These are phyloP conservation scores for Sesbania bispinosa DNA, from an alignment of 306 rosid genomes.

Conservation along the genomic window DNA sequence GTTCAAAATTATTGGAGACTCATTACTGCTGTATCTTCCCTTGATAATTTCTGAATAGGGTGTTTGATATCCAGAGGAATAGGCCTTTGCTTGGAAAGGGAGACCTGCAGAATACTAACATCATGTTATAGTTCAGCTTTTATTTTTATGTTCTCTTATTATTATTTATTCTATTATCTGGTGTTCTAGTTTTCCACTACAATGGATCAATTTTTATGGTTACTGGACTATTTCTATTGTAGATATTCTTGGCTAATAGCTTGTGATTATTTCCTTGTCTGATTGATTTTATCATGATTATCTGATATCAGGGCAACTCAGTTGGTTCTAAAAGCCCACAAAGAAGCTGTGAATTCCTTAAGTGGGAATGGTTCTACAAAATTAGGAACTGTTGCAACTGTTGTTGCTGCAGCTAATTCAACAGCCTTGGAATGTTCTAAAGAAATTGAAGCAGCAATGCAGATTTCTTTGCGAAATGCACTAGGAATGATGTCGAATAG, in stretches of 20 bases:
- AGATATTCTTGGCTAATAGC: neutral
- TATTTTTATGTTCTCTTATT: no score
- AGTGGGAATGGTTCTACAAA: constrained; percentile 85
- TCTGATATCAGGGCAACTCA: constrained; percentile 65
- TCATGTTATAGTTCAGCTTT: neutral
- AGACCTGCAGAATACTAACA: neutral
- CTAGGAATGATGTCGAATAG: constrained; percentile 65
- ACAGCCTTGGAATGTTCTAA: constrained; percentile 80
- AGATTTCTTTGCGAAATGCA: constrained; percentile 80
- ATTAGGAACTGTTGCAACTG: constrained; percentile 88
- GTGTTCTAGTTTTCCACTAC: neutral
- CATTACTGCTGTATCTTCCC: neutral
- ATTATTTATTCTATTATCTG: neutral
- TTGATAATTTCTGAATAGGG: neutral
- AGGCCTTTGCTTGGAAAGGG: neutral
- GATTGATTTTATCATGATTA: neutral
- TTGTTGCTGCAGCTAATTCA: constrained; percentile 92
- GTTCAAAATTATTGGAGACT: neutral
- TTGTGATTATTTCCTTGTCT: constrained; percentile 16
- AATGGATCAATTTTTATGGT: neutral
- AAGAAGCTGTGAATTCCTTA: constrained; percentile 87
- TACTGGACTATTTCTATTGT: neutral
- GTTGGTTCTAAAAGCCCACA: constrained; percentile 89
- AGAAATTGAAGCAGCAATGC: constrained; percentile 93
- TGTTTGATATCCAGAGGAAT: neutral